Conservation (phyloP, 176 grass and related monocot genomes). For the Hyparrhenia diplandra region DNA sequence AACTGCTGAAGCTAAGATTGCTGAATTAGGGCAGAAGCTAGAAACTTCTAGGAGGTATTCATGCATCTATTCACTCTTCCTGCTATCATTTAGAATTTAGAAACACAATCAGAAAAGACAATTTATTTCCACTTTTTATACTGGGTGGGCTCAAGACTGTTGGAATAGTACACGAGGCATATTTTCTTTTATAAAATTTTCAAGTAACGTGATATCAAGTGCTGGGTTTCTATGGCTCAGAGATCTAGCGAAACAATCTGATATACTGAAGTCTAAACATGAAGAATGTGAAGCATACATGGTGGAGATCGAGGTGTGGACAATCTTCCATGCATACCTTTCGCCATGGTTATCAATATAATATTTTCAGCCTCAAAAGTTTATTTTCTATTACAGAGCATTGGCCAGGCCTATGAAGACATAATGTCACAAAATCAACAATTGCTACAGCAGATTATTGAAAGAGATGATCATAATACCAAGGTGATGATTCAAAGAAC, state of each 20-base stretch:
- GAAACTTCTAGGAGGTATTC: constrained; percentile 69
- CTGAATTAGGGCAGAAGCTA: constrained; percentile 73
- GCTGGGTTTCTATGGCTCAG: constrained; percentile 33
- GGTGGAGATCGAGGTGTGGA: constrained; percentile 79
- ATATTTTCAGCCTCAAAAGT: constrained; percentile 11
- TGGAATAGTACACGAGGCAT: neutral
- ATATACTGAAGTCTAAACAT: constrained; percentile 70
- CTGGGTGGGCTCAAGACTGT: neutral
- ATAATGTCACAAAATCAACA: constrained; percentile 94
- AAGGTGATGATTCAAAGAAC: constrained; percentile 53
- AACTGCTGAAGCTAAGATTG: constrained; percentile 86
- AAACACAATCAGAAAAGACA: constrained; percentile 1
- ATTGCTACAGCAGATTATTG: constrained; percentile 83
- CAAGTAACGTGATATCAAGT: constrained; percentile 14
- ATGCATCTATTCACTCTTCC: neutral
- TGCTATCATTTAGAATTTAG: neutral
- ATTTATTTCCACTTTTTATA: neutral
- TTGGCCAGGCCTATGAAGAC: constrained; percentile 82
- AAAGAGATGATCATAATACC: constrained; percentile 96
- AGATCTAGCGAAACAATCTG: constrained; percentile 60
- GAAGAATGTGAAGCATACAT: constrained; percentile 79
- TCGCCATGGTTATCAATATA: neutral
- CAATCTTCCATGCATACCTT: constrained; percentile 22
- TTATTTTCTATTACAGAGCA: constrained; percentile 59
- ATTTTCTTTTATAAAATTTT: constrained; percentile 18